Conservation (phyloP, 1,284 basidiomycete genomes). For the Inonotus obliquus region DNA sequence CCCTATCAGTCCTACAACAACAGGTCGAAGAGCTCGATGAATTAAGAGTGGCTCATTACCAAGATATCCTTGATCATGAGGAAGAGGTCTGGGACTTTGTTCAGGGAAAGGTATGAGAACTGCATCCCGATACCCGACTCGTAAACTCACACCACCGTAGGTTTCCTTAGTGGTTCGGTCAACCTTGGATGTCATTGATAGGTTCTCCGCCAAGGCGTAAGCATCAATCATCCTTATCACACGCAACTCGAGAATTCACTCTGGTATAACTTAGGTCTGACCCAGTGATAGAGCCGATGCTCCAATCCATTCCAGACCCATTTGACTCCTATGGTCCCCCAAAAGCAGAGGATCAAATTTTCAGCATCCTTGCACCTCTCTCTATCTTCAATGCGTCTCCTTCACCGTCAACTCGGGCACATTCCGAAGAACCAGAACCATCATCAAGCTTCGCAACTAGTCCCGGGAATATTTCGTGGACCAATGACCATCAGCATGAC, state of each 20-base stretch:
- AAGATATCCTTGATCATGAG: constrained; percentile 87
- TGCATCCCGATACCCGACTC: neutral
- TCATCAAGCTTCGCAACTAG: constrained; percentile 23
- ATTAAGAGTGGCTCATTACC: constrained; percentile 76
- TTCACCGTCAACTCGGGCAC: constrained; percentile 29
- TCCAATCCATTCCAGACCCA: constrained; percentile 87
- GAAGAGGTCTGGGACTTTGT: constrained; percentile 92
- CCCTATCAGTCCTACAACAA: constrained; percentile 76
- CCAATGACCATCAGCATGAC: constrained; percentile 1
- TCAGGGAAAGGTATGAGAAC: constrained; percentile 61
- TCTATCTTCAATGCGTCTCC: constrained; percentile 57
- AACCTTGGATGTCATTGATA: constrained; percentile 78
- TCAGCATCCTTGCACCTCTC: constrained; percentile 83
- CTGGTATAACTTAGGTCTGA: constrained; percentile 56
- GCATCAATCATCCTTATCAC: constrained; percentile 28
- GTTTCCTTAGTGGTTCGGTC: constrained; percentile 72
- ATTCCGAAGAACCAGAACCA: constrained; percentile 10
- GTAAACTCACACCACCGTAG: constrained; percentile 31
- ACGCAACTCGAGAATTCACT: neutral
- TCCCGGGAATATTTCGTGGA: constrained; percentile 27
- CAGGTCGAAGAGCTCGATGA: constrained; percentile 88
- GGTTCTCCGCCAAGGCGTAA: constrained; percentile 84
- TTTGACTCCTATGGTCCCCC: constrained; percentile 90
- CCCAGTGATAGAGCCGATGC: constrained; percentile 86
- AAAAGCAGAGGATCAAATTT: constrained; percentile 86